Conservation (phyloP, 2,329 filamentous ascomycete species). For the Cercospora sesami region DNA sequence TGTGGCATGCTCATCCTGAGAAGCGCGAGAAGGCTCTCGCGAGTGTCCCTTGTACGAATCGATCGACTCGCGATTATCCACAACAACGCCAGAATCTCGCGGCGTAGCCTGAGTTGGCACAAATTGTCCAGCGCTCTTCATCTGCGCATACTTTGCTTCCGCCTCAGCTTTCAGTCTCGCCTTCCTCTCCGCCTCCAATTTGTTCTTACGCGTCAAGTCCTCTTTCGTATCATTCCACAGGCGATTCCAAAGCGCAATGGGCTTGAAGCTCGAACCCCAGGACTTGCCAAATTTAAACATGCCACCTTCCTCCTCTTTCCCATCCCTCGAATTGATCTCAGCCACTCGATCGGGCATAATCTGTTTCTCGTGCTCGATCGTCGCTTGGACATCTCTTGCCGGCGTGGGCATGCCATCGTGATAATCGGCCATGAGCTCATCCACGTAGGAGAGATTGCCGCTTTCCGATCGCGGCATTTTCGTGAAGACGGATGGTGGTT, state of each 20-base stretch:
- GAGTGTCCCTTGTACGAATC: slow-evolving; percentile 22
- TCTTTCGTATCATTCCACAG: slow-evolving; percentile 51
- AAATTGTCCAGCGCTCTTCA: slow-evolving; percentile 55
- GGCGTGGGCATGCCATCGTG: slow-evolving; percentile 30
- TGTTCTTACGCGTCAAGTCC: slow-evolving; percentile 41
- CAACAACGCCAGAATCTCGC: slow-evolving; percentile 36
- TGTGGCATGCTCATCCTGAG: background rate
- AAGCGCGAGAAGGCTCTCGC: slow-evolving; percentile 13
- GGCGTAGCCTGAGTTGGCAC: slow-evolving; percentile 32
- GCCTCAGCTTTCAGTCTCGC: slow-evolving; percentile 48
- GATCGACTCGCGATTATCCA: slow-evolving; percentile 28
- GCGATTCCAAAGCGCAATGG: slow-evolving; percentile 51
- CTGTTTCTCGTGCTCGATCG: slow-evolving; percentile 27
- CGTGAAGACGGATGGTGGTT: slow-evolving; percentile 68
- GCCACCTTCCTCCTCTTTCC: slow-evolving; percentile 43
- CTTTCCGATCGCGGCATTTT: slow-evolving; percentile 41
- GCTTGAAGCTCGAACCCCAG: slow-evolving; percentile 56
- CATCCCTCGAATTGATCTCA: slow-evolving; percentile 32
- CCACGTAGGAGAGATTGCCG: slow-evolving; percentile 37
- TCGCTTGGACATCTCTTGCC: slow-evolving; percentile 22
- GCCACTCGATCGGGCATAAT: slow-evolving; percentile 26
- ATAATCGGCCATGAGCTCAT: slow-evolving; percentile 45
- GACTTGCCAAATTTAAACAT: slow-evolving; percentile 59
- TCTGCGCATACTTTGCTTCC: slow-evolving; percentile 54
- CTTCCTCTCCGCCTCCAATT: slow-evolving; percentile 45